These are phyloP conservation scores for Aureobasidium pullulans DNA, from an alignment of 2,329 filamentous ascomycete genomes.

Conservation along the genomic window DNA sequence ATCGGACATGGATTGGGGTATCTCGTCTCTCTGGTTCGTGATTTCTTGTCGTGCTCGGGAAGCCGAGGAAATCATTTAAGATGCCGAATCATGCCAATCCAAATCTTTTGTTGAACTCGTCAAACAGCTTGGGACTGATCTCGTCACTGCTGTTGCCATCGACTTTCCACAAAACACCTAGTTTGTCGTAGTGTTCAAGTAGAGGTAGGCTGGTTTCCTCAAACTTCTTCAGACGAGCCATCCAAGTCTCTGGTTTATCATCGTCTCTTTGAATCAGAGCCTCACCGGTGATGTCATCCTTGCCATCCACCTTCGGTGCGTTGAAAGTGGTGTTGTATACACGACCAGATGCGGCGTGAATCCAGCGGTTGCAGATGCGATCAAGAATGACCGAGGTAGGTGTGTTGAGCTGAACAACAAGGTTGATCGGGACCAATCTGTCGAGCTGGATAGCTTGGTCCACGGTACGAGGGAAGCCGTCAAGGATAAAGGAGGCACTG, in stretches of 20 bases:
- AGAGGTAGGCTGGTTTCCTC: constrained; percentile 78
- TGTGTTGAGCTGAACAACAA: constrained; percentile 80
- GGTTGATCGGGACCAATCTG: constrained; percentile 81
- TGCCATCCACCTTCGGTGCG: constrained; percentile 68
- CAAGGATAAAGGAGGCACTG: constrained; percentile 82
- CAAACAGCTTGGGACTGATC: constrained; percentile 82
- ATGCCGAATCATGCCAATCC: constrained; percentile 13
- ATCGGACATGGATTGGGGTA: too few species aligned
- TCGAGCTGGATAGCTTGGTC: constrained; percentile 72
- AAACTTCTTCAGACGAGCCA: constrained; percentile 71
- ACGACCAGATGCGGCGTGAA: constrained; percentile 82
- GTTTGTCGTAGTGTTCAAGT: constrained; percentile 79
- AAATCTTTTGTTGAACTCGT: constrained; percentile 76
- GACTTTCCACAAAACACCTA: constrained; percentile 79
- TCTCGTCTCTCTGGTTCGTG: too few species aligned
- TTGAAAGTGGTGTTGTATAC: constrained; percentile 96
- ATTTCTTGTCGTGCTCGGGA: neutral
- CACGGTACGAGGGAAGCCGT: constrained; percentile 89
- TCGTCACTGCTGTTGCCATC: constrained; percentile 87
- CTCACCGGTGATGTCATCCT: constrained; percentile 88
- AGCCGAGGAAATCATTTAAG: too few species aligned
- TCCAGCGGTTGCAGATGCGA: constrained; percentile 86
- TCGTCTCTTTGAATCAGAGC: constrained; percentile 73
- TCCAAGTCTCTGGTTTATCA: constrained; percentile 82
- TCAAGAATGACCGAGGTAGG: constrained; percentile 80